phyloP scores from a whole-genome alignment of 2,329 filamentous ascomycete species.

The Zymoseptoria pseudotritici region DNA sequence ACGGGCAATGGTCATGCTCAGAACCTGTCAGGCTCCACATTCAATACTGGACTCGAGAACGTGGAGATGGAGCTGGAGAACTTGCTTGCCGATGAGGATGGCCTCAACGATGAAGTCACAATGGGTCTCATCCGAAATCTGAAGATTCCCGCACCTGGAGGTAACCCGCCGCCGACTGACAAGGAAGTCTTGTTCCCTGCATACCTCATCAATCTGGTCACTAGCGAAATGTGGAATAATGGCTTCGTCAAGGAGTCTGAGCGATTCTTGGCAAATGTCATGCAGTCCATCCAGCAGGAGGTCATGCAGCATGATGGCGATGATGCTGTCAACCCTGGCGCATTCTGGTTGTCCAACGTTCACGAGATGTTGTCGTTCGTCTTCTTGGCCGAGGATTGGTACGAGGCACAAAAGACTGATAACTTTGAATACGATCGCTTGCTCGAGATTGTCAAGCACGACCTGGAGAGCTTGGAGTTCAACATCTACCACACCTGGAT shows the following conservation, averaged over 20 bases:
- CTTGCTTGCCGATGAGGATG: conserved; percentile 89
- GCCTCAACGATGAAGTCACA: conserved; percentile 92
- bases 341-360: conserved; percentile 98
- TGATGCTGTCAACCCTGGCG: conserved; percentile 91
- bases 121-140: conserved; percentile 93
- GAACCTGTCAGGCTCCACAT: conserved; percentile 66
- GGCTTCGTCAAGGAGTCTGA: conserved; percentile 99
- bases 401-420: conserved; percentile 97
- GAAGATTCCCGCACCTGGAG: conserved; percentile 85
- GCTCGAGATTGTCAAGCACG: conserved; percentile 97
- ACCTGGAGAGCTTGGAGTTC: conserved; percentile 95
- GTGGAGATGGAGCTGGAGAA: conserved; percentile 93
- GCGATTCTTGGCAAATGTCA: conserved; percentile 96
- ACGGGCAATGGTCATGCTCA: conserved; percentile 58
- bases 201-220: conserved; percentile 97
- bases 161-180: conserved; percentile 83
- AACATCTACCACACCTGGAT: conserved; percentile 99
- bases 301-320: conserved; percentile 99
- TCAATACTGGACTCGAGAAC: conserved; percentile 75
- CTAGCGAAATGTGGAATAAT: conserved; percentile 99
- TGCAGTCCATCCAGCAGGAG: conserved; percentile 99
- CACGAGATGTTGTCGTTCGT: conserved; percentile 99
- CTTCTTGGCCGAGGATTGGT: conserved; percentile 98
- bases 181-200: conserved; percentile 98
- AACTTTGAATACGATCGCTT: conserved; percentile 98